These are phyloP conservation scores for Fabrea salina DNA, from an alignment of 169 alveolate species.

Conservation along the genomic window DNA sequence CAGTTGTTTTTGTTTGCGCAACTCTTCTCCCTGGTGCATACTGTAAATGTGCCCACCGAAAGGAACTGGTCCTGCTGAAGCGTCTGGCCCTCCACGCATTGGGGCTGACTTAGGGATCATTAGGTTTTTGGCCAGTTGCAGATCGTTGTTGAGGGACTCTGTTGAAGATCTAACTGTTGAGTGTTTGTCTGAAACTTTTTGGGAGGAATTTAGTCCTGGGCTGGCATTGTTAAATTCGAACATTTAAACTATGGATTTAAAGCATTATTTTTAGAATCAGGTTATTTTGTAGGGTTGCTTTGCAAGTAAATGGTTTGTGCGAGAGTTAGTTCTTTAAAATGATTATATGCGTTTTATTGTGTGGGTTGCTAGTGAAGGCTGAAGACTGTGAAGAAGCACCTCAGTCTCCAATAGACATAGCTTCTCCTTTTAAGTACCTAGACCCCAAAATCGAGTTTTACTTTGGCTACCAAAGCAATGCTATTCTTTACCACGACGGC, in stretches of 20 bases:
- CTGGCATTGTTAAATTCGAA: too few species aligned
- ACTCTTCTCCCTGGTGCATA: slow-evolving; percentile 7
- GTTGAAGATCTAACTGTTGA: not conserved
- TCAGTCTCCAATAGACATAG: slow-evolving; percentile 20
- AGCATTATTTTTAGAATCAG: too few species aligned
- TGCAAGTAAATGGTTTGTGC: too few species aligned
- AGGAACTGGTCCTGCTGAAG: not conserved
- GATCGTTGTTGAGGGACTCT: not conserved
- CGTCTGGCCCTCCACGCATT: not conserved
- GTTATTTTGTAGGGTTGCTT: too few species aligned
- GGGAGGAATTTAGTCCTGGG: too few species aligned
- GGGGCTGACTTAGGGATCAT: slow-evolving; percentile 20
- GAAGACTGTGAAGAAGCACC: slow-evolving; percentile 10
- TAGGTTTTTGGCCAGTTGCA: too few species aligned
- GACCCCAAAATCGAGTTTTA: slow-evolving; percentile 9
- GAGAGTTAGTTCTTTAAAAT: too few species aligned
- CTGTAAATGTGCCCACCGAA: slow-evolving; percentile 8
- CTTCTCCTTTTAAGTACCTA: slow-evolving; percentile 12
- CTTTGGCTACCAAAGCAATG: slow-evolving; percentile 1
- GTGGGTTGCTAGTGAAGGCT: too few species aligned
- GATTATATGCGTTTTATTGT: too few species aligned
- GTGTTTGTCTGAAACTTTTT: too few species aligned
- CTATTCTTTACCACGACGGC: slow-evolving; percentile 23
- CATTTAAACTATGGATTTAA: too few species aligned
- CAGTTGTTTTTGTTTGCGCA: slow-evolving; percentile 7